Conservation (phyloP, 345 rosid genomes). For the Psidium guajava region DNA sequence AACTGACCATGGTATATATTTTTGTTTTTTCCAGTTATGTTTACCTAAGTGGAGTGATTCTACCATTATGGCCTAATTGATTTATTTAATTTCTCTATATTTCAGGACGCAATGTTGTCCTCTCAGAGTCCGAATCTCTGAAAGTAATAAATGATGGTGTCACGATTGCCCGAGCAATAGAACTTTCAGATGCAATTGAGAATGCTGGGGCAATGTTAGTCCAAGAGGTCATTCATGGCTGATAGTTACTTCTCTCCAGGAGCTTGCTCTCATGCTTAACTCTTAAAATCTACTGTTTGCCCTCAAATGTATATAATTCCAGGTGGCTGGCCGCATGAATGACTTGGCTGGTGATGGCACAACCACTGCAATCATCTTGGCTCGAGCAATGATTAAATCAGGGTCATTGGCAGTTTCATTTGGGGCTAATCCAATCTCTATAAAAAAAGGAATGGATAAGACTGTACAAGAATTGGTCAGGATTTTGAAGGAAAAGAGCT, state of each 20-base stretch:
- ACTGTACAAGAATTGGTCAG: background rate
- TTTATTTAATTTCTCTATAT: background rate
- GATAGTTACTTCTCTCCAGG: background rate
- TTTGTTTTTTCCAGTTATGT: background rate
- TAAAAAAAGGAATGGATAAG: conserved; percentile 2
- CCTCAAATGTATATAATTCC: conserved; percentile 1
- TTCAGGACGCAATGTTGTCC: conserved; percentile 72
- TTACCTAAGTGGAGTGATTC: background rate
- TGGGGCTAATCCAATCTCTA: conserved; percentile 71
- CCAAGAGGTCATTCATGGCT: conserved; percentile 77
- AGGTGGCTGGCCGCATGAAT: conserved; percentile 76
- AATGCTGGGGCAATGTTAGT: conserved; percentile 66
- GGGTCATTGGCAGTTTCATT: conserved; percentile 59
- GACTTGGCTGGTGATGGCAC: conserved; percentile 86
- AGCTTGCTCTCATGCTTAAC: background rate
- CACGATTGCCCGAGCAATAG: conserved; percentile 20
- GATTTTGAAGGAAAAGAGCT: conserved; percentile 13
- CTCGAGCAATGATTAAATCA: conserved; percentile 59
- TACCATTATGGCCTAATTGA: background rate
- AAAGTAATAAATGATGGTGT: conserved; percentile 82
- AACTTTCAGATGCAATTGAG: conserved; percentile 56
- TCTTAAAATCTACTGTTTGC: background rate
- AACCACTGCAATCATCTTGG: conserved; percentile 67
- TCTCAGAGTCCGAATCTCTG: conserved; percentile 38
- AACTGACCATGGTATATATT: background rate